A percentile compares a stretch with the other conserved stretches of the same genome.
Evolutionary conservation across 768 basidiomycete genomes (phyloP).

Genomic region (Tulasnella sp.): DNA sequence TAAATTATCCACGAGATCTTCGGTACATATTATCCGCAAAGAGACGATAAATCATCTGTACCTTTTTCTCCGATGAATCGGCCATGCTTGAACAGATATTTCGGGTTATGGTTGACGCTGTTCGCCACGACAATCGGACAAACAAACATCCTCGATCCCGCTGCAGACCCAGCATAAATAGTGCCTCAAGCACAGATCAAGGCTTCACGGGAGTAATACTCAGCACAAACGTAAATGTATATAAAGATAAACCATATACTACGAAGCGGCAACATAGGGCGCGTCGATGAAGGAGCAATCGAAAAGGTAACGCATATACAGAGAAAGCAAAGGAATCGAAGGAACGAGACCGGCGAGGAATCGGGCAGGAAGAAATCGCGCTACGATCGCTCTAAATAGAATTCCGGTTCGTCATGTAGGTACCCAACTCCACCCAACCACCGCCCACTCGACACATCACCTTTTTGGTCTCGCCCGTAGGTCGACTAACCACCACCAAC

Average conservation of each 20-base stretch:
- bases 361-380: not conserved
- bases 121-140: not conserved
- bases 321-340: not conserved
- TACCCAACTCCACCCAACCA: constrained; percentile 32
- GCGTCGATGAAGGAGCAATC: not conserved
- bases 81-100: not conserved
- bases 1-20: not conserved
- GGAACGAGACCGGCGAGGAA: not conserved
- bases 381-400: not conserved
- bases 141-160: too few species aligned
- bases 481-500: constrained; percentile 64
- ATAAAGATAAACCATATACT: not conserved
- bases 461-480: constrained; percentile 52
- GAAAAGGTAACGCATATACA: not conserved
- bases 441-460: constrained; percentile 88
- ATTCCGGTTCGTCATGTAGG: constrained; percentile 6
- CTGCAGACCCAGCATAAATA: too few species aligned
- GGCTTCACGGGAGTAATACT: not conserved
- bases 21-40: not conserved
- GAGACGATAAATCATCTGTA: not conserved
- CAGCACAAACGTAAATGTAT: not conserved
- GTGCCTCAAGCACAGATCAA: too few species aligned
- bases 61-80: not conserved
- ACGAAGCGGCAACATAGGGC: not conserved
- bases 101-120: not conserved